Conservation (phyloP, 1,139 yeast genomes). For the Geotrichum klebahnii region DNA sequence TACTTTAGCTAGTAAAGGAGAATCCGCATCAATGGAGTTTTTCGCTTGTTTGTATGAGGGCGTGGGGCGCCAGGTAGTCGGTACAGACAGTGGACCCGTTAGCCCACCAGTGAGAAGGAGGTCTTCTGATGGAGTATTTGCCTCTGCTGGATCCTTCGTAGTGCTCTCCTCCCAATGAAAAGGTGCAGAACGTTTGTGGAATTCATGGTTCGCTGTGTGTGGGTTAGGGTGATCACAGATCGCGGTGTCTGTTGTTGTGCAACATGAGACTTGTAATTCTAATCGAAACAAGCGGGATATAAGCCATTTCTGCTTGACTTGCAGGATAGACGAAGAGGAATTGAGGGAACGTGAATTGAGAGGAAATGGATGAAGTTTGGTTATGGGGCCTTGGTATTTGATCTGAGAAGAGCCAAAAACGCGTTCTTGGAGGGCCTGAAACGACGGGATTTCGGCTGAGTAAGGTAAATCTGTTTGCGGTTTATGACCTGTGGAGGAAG, state of each 20-base stretch:
- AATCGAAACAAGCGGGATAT: conserved; percentile 16
- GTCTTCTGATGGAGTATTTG: too few species aligned
- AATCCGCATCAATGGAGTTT: not conserved
- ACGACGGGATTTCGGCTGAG: conserved; percentile 10
- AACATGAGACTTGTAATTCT: not conserved
- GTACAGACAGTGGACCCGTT: too few species aligned
- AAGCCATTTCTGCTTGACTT: conserved; percentile 13
- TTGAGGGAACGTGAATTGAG: not conserved
- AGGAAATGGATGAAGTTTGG: conserved; percentile 20
- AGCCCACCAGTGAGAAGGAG: too few species aligned
- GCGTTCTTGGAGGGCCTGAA: conserved; percentile 9
- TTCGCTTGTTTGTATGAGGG: too few species aligned
- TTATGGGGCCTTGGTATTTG: conserved; percentile 14
- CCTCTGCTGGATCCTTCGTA: too few species aligned
- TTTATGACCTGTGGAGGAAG: too few species aligned
- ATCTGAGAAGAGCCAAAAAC: conserved; percentile 18
- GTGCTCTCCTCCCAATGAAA: not conserved
- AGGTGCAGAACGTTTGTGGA: not conserved
- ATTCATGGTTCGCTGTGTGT: not conserved
- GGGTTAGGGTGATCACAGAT: not conserved
- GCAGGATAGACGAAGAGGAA: not conserved
- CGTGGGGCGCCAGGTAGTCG: too few species aligned
- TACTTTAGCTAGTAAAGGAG: not conserved
- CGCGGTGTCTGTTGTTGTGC: not conserved
- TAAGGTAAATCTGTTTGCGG: too few species aligned